Evolutionary conservation across 2,329 filamentous ascomycete genomes (phyloP).

Genomic region (Dactylellina sp.): DNA sequence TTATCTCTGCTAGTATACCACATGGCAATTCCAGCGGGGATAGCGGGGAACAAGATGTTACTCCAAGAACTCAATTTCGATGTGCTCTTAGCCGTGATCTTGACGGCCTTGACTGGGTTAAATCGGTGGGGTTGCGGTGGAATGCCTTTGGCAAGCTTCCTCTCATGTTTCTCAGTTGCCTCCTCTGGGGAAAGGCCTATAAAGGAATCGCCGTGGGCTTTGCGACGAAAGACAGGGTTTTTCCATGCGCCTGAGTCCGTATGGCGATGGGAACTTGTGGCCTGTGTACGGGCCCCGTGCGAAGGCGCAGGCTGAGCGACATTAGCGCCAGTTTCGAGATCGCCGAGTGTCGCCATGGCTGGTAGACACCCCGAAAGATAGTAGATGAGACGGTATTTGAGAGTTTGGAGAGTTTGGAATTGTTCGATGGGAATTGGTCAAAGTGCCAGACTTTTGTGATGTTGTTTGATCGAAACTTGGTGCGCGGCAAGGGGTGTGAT

Average conservation of each 20-base stretch:
- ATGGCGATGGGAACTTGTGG: background rate
- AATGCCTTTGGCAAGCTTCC: conserved; percentile 17
- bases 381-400: background rate
- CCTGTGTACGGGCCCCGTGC: background rate
- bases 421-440: background rate
- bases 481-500: background rate
- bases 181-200: conserved; percentile 35
- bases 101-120: conserved; percentile 37
- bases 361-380: background rate
- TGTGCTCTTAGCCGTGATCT: conserved; percentile 40
- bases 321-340: conserved; percentile 40
- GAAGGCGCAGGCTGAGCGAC: background rate
- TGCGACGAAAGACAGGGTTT: conserved; percentile 45
- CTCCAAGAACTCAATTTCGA: conserved; percentile 46
- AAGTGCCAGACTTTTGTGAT: background rate
- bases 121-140: conserved; percentile 35
- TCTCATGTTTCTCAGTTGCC: conserved; percentile 28
- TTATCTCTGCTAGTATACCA: conserved; percentile 38
- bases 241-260: conserved; percentile 35
- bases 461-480: conserved; percentile 1
- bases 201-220: conserved; percentile 30
- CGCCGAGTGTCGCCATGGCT: conserved; percentile 30
- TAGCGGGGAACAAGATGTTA: conserved; percentile 45
- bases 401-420: conserved; percentile 1
- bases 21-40: conserved; percentile 41